Percentiles rank a stretch among this genome's conserved stretches.
phyloP scores from a whole-genome alignment of 2,329 filamentous ascomycete genomes.

The Parastagonospora avenae region DNA sequence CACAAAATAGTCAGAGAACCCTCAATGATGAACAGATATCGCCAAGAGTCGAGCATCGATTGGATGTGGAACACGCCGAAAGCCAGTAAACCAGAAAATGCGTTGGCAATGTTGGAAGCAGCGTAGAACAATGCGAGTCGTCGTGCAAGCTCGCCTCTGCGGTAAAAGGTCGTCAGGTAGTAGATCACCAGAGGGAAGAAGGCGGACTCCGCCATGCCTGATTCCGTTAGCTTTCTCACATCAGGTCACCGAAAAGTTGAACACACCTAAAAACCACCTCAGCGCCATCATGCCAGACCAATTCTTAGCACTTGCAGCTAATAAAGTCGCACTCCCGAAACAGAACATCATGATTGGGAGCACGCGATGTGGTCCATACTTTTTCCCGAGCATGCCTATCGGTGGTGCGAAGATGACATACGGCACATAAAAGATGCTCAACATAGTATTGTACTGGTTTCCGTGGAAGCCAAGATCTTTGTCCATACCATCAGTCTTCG shows the following conservation, averaged over 20 bases:
- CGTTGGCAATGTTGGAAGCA: slow-evolving; percentile 73
- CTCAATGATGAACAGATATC: slow-evolving; percentile 69
- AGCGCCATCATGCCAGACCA: slow-evolving; percentile 70
- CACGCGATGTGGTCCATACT: slow-evolving; percentile 66
- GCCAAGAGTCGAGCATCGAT: slow-evolving; percentile 62
- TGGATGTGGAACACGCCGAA: slow-evolving; percentile 65
- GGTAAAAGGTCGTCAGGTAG: slow-evolving; percentile 68
- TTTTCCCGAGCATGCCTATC: slow-evolving; percentile 70
- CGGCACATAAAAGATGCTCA: slow-evolving; percentile 74
- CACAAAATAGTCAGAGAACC: slow-evolving; percentile 63
- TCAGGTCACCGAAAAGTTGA: background rate
- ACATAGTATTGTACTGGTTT: slow-evolving; percentile 71
- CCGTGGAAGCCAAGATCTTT: slow-evolving; percentile 63
- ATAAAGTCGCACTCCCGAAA: slow-evolving; percentile 69
- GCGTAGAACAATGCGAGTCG: slow-evolving; percentile 77
- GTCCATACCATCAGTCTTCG: slow-evolving; percentile 53
- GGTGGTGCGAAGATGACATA: slow-evolving; percentile 73
- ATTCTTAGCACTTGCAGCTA: slow-evolving; percentile 61
- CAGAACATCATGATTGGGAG: slow-evolving; percentile 71
- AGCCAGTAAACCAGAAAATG: slow-evolving; percentile 65
- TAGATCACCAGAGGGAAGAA: slow-evolving; percentile 74
- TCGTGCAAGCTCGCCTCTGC: slow-evolving; percentile 71
- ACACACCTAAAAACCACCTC: slow-evolving; percentile 68
- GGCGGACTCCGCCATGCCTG: slow-evolving; percentile 65
- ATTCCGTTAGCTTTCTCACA: slow-evolving; percentile 10